Evolutionary conservation across 2,329 filamentous ascomycete species (phyloP).

Genomic region (Celoporthe dispersa): DNA sequence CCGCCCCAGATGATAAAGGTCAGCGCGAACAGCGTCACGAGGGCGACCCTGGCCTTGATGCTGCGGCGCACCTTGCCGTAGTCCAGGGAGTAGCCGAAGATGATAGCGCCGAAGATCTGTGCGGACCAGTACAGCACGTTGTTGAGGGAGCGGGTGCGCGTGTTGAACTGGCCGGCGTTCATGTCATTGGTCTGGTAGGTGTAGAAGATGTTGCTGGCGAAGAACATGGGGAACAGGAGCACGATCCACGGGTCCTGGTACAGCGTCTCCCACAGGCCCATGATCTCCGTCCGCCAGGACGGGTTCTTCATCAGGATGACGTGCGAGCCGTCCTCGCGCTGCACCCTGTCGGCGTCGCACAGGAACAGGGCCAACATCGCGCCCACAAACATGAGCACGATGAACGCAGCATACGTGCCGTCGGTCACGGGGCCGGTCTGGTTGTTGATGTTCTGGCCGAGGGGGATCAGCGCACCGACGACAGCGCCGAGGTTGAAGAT

Average conservation of each 20-base stretch:
- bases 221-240: slow-evolving; percentile 80
- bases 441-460: slow-evolving; percentile 71
- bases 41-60: slow-evolving; percentile 67
- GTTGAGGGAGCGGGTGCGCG: slow-evolving; percentile 75
- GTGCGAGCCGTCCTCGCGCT: slow-evolving; percentile 76
- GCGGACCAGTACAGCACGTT: slow-evolving; percentile 77
- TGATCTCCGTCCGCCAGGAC: slow-evolving; percentile 78
- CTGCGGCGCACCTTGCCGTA: slow-evolving; percentile 61
- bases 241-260: slow-evolving; percentile 73
- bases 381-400: slow-evolving; percentile 78
- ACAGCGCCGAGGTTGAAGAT: slow-evolving; percentile 94
- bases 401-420: slow-evolving; percentile 87
- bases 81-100: slow-evolving; percentile 77
- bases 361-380: slow-evolving; percentile 72
- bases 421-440: slow-evolving; percentile 62
- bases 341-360: slow-evolving; percentile 71
- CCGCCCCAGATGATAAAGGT: slow-evolving; percentile 84
- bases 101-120: slow-evolving; percentile 76
- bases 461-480: slow-evolving; percentile 79
- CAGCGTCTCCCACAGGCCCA: slow-evolving; percentile 76
- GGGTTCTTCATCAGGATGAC: slow-evolving; percentile 92
- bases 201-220: slow-evolving; percentile 80
- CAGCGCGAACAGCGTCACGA: slow-evolving; percentile 65
- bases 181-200: slow-evolving; percentile 75
- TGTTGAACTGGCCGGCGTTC: slow-evolving; percentile 73